phyloP scores from a whole-genome alignment of 1,139 yeast genomes.

The Scheffersomyces illinoinensis region DNA sequence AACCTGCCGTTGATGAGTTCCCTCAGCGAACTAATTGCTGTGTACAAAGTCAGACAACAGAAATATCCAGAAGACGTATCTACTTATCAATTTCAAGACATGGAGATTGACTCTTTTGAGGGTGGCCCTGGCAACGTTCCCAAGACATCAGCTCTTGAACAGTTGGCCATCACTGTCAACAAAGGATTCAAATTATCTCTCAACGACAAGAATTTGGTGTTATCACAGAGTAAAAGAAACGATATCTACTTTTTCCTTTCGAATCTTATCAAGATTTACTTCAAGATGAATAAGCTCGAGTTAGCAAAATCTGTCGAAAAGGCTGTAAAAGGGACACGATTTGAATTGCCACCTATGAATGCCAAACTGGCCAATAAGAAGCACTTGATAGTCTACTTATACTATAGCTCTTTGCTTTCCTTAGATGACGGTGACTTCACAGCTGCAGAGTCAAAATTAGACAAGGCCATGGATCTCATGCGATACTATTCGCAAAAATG shows the following conservation, averaged over 20 bases:
- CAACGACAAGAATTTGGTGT: constrained; percentile 69
- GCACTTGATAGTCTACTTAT: constrained; percentile 61
- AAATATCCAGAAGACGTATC: constrained; percentile 30
- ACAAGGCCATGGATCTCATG: constrained; percentile 45
- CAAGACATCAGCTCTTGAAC: constrained; percentile 36
- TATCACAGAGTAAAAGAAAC: constrained; percentile 51
- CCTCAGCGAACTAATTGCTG: constrained; percentile 56
- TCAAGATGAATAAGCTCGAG: constrained; percentile 66
- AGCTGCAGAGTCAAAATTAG: constrained; percentile 50
- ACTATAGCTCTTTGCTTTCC: constrained; percentile 63
- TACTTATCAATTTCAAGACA: constrained; percentile 10
- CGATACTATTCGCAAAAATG: constrained; percentile 20
- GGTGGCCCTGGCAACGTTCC: constrained; percentile 1
- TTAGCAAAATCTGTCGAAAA: constrained; percentile 78
- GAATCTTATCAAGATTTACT: constrained; percentile 70
- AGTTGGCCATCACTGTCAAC: constrained; percentile 68
- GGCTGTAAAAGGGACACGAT: constrained; percentile 61
- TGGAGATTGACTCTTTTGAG: constrained; percentile 8
- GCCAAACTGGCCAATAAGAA: constrained; percentile 44
- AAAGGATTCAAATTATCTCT: constrained; percentile 75
- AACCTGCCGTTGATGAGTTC: constrained; percentile 56
- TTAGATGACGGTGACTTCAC: constrained; percentile 63
- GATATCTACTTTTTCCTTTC: constrained; percentile 78
- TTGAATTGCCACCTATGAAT: constrained; percentile 53
- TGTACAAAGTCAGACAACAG: constrained; percentile 39